Base-by-base conservation (phyloP, 169 alveolate species). In the Eimeria brunetti region DNA sequence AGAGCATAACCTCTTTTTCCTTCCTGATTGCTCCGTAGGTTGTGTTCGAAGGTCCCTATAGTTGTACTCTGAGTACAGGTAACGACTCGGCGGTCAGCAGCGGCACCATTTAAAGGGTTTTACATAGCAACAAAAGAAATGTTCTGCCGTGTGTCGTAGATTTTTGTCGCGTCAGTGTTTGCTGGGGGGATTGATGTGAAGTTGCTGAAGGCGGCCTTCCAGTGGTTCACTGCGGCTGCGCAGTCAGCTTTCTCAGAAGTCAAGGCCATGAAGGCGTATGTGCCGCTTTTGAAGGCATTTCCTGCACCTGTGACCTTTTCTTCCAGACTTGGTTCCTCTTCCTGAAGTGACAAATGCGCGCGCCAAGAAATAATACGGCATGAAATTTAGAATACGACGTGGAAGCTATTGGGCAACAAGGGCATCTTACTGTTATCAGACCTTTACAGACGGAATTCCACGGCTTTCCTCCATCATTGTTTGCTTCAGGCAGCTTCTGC, bases 171-270 rank as follows among this genome's bases (percentile, higher is more conserved):
- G 2, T 41, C 58, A 16, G 16, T 44, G 2, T 41, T 41, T 20
- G 85, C 33, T 75, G 85, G 85, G 1, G 85, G 85, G 30, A 75
- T 6, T 36, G 58, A 53, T 8, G 49, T 14, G 85, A 75, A 75
- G 53, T 38, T 75, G 24, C 20, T 75, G 85, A 33, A 75, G 62
- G 85, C 58, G 2, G 49, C 12, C 85, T 75, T 75, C 85, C 85
- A 75, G 30, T 36, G 4, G 14, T 44, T 36, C 30, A 75, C 58
- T 75, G 51, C 53, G 56, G 38, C 58, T 5, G 38, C 16, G 85
- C 85, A 75, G 7, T 20, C 16, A 11, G 62, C 30, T 16, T 18
- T 2, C 0, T 0, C 60, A 41, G 30, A 0, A 24, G 16, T 38
- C 2, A 75, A 12, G 60, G 38, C 8, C 58, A 11, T 36, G 60